Percentiles rank a stretch among this genome's conserved stretches.
Conservation (phyloP, 139 green algal species). For the Chlorokybus atmophyticus region DNA sequence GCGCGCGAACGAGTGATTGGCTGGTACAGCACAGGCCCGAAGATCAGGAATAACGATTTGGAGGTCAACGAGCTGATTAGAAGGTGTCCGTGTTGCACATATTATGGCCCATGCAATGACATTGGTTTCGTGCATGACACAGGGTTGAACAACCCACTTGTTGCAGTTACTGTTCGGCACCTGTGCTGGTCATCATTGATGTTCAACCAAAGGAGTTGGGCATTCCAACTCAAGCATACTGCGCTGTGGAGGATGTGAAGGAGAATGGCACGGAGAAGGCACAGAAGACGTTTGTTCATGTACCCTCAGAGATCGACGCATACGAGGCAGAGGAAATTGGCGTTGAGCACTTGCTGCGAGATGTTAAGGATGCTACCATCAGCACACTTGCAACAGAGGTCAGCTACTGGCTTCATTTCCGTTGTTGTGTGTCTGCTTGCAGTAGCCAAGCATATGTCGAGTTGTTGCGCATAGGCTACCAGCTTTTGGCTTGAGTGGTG, state of each 20-base stretch:
- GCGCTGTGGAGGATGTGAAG: constrained; percentile 70
- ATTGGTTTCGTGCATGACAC: background rate
- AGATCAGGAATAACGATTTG: constrained; percentile 78
- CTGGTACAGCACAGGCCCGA: constrained; percentile 96
- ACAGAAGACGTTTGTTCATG: constrained; percentile 67
- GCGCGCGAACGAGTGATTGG: constrained; percentile 82
- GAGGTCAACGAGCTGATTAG: constrained; percentile 68
- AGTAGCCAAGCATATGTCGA: too few relatives aligned
- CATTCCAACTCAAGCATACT: constrained; percentile 85
- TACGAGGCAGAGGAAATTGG: constrained; percentile 93
- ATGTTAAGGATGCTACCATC: constrained; percentile 86
- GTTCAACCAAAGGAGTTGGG: constrained; percentile 88
- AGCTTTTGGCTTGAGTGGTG: too few relatives aligned
- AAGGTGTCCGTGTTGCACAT: constrained; percentile 4
- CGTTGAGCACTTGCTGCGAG: constrained; percentile 94
- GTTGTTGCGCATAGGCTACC: too few relatives aligned
- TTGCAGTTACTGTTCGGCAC: constrained; percentile 63
- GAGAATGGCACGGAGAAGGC: constrained; percentile 83
- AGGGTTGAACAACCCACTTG: too few relatives aligned
- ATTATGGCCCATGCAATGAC: constrained; percentile 1
- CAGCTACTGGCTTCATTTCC: background rate
- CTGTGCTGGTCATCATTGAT: constrained; percentile 90
- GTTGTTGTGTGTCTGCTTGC: background rate
- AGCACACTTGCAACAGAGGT: constrained; percentile 59
- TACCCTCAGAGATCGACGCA: constrained; percentile 86